Evolutionary conservation across 495 filamentous ascomycete genomes (phyloP).

Genomic region (Penicillium cataractarum): DNA sequence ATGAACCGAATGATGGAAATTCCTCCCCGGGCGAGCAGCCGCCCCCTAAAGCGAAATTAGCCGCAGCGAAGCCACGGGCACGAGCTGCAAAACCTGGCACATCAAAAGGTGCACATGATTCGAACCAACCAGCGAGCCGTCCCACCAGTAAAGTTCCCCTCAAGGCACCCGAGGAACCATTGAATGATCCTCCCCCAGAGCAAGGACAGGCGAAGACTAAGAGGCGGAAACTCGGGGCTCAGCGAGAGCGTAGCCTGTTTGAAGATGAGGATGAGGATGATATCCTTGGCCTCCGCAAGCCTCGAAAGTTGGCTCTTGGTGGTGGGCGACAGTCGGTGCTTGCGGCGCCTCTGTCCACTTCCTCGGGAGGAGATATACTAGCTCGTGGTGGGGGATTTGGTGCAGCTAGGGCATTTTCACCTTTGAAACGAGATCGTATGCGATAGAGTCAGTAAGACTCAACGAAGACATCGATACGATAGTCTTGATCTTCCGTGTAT

Average conservation of each 20-base stretch:
- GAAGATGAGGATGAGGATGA: conserved; percentile 73
- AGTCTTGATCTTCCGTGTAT: not conserved
- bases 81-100: conserved; percentile 4
- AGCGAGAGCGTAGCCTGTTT: conserved; percentile 67
- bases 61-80: conserved; percentile 12
- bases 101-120: conserved; percentile 5
- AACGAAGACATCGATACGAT: not conserved
- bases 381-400: conserved; percentile 29
- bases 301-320: conserved; percentile 34
- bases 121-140: conserved; percentile 11
- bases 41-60: not conserved
- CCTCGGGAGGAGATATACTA: conserved; percentile 18
- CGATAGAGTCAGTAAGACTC: conserved; percentile 16
- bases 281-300: conserved; percentile 32
- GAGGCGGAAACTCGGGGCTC: conserved; percentile 72
- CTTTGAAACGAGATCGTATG: conserved; percentile 78
- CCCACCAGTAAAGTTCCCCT: conserved; percentile 6
- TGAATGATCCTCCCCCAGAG: conserved; percentile 6
- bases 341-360: conserved; percentile 23
- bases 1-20: conserved; percentile 2
- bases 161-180: conserved; percentile 9
- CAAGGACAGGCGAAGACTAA: conserved; percentile 64
- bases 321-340: conserved; percentile 23
- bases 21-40: not conserved
- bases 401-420: conserved; percentile 65